phyloP scores from a whole-genome alignment of 768 basidiomycete species.

The Tylopilus subfusipes region DNA sequence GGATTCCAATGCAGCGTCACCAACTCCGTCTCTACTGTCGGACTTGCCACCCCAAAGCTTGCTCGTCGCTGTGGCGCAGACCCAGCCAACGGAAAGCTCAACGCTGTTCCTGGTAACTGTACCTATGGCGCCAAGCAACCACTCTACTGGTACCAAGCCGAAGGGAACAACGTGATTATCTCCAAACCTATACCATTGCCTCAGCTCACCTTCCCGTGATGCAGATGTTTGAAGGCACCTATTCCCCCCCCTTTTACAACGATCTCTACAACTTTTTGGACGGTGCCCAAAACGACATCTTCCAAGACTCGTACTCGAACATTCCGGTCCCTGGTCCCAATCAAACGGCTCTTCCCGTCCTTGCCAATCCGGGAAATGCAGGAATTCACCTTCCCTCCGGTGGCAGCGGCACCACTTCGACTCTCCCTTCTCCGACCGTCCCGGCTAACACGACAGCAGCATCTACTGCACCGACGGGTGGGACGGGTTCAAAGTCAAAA shows the following conservation, averaged over 20 bases:
- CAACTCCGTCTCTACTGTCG: constrained; percentile 45
- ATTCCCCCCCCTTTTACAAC: constrained; percentile 63
- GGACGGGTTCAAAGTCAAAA: not conserved
- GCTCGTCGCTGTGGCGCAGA: constrained; percentile 68
- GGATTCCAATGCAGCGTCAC: constrained; percentile 68
- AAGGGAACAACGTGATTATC: constrained; percentile 55
- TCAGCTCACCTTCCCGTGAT: not conserved
- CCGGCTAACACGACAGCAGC: not conserved
- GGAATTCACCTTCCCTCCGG: not conserved
- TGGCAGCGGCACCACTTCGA: not conserved
- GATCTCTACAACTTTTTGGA: constrained; percentile 68
- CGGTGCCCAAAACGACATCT: constrained; percentile 73
- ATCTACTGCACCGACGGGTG: not conserved
- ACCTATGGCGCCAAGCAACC: constrained; percentile 71
- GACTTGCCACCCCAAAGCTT: constrained; percentile 53
- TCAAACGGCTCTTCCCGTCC: constrained; percentile 25
- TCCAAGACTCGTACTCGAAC: constrained; percentile 50
- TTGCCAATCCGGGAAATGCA: not conserved
- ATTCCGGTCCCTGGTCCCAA: constrained; percentile 45
- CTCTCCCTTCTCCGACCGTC: not conserved
- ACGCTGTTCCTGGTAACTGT: constrained; percentile 55
- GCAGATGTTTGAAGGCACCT: constrained; percentile 64
- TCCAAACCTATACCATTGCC: not conserved
- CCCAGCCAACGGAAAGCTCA: constrained; percentile 39
- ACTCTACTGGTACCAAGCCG: constrained; percentile 64